Evolutionary conservation across 768 basidiomycete species (phyloP), one percentile per base, ranked within the genome.

Genomic region (Kwoniella dejecticola): DNA sequence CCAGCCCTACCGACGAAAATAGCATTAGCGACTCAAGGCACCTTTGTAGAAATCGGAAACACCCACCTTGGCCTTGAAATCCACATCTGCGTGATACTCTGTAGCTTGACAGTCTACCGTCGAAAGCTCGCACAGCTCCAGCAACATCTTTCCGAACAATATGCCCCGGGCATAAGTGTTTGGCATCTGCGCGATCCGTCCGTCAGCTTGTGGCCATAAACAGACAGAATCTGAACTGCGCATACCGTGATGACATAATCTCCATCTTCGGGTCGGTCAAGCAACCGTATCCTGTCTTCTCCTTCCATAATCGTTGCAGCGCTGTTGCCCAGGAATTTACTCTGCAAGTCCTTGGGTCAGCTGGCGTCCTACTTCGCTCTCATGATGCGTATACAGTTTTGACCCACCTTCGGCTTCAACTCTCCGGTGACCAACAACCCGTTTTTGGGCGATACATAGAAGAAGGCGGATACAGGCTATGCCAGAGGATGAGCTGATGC

Each of bases 271-370:
- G 88, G 90, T 49, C 84, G 85, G 42, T 89, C 89, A 78, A 95
- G 83, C 19, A 97, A 81, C 47, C 84, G 85, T 65, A 97, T 86
- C 56, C 93, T 84, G 76, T 93, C 94, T 81, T 95, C 90, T 54
- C 94, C 94, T 72, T 96, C 95, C 93, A 97, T 95, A 47, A 84
- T 87, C 26, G 93, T 99, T 52, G 91, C 89, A 15, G 96, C 96
- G 64, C 89, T 91, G 80, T 99, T 99, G 1, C 96, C 96, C 60
- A 99, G 83, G 79, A 99, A 99, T 77, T 87, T 91, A 50, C 89
- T 91, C 80, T 73, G 49, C 24, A 3, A 15, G 5, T 27, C 15
- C 4, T 21, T 26, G 15, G 13, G 33, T 47, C 50, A 61, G 50
- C 40, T 60, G 30, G 3, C 11, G 5, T 12, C 11, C 8, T 7